These are phyloP conservation scores for Globisporangium splendens DNA, from an alignment of 352 stramenopile species.

Conservation along the genomic window DNA sequence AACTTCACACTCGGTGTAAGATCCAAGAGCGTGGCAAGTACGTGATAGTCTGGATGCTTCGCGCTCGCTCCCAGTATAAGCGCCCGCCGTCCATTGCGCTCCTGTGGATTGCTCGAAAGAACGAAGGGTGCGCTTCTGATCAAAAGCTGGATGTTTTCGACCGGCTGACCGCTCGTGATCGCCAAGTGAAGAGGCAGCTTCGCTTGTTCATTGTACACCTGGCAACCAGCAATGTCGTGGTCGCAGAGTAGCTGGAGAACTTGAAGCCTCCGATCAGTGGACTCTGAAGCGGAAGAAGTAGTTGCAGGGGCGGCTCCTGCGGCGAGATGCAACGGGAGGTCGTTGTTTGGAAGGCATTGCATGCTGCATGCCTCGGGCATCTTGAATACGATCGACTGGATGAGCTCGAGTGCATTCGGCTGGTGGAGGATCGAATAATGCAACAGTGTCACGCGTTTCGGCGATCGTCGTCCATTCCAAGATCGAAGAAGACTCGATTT, in stretches of 20 bases:
- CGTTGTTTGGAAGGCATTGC: conserved; percentile 18
- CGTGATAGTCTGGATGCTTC: conserved; percentile 20
- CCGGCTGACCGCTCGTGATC: conserved; percentile 22
- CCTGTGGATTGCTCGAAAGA: conserved; percentile 23
- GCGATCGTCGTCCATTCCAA: conserved; percentile 26
- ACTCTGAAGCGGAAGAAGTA: background rate
- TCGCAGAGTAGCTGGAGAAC: conserved; percentile 22
- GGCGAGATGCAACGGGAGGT: conserved; percentile 52
- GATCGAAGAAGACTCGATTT: background rate
- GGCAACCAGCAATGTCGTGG: conserved; percentile 23
- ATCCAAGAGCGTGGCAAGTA: conserved; percentile 38
- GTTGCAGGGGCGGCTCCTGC: conserved; percentile 13
- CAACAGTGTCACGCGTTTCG: conserved; percentile 40
- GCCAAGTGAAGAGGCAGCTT: conserved; percentile 50
- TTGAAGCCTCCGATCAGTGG: background rate
- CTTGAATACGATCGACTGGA: conserved; percentile 26
- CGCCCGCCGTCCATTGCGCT: conserved; percentile 34
- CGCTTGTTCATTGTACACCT: conserved; percentile 40
- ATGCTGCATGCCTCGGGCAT: conserved; percentile 29
- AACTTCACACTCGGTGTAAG: conserved; percentile 22
- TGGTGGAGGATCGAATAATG: conserved; percentile 59
- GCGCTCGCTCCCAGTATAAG: conserved; percentile 43
- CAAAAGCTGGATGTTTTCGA: conserved; percentile 23
- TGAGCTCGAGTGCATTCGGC: conserved; percentile 16
- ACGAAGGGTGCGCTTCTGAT: conserved; percentile 30